These are phyloP conservation scores for Jatropha curcas DNA, from an alignment of 345 rosid species.

Conservation along the genomic window DNA sequence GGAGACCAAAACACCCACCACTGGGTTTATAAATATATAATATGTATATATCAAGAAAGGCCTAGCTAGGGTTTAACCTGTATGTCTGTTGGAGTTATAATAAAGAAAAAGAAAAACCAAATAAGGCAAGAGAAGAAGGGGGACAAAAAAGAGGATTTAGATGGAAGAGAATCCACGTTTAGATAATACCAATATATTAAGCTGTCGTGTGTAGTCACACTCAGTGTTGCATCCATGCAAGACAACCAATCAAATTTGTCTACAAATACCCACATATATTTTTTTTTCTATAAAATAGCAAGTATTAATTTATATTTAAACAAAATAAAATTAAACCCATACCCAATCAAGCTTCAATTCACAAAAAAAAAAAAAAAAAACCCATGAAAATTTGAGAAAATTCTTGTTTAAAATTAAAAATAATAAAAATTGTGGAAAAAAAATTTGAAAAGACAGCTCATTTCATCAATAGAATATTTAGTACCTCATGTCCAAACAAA, in stretches of 20 bases:
- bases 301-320: neutral
- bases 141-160: conserved; percentile 35
- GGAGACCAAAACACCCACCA: conserved; percentile 6
- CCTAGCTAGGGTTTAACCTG: conserved; percentile 30
- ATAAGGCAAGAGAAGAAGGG: conserved; percentile 30
- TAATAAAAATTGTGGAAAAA: neutral
- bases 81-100: conserved; percentile 3
- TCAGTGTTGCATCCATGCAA: conserved; percentile 47
- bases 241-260: conserved; percentile 44
- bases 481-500: conserved; percentile 34
- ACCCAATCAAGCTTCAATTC: conserved; percentile 24
- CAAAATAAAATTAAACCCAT: neutral
- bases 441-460: conserved; percentile 41
- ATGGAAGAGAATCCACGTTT: conserved; percentile 35
- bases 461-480: conserved; percentile 29
- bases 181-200: conserved; percentile 40
- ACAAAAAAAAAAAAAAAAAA: no score
- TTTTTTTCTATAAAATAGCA: no score
- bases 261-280: conserved; percentile 14
- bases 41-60: neutral
- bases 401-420: no score
- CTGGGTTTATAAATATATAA: neutral
- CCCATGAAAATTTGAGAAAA: conserved; percentile 3
- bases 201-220: conserved; percentile 41
- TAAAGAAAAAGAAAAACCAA: conserved; percentile 15